Base-by-base conservation (phyloP, 2,329 filamentous ascomycete species). In the Pleomassaria siparia region DNA sequence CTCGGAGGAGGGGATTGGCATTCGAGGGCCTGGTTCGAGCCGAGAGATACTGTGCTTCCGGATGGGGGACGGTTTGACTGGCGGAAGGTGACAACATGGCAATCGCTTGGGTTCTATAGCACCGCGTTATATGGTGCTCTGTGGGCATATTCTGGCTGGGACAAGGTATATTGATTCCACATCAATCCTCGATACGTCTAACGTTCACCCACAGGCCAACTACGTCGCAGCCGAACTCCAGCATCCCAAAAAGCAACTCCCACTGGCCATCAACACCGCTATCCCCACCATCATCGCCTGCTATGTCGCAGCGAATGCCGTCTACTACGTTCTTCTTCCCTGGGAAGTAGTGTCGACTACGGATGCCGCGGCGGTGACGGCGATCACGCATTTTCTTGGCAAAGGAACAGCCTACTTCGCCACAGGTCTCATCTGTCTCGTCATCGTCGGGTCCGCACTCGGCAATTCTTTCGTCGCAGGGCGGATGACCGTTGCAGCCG, bases 381-480 rank as follows among this genome's bases (percentile, higher is more conserved):
- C 67, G 22, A 56, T 71, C 22, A 66, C 46, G 3, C 54, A 83
- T 73, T 83, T 82, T 33, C 4, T 82, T 74, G 29, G 81, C 79
- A 57, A 80, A 73, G 13, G 74, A 71, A 35, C 60, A 32, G 64
- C 64, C 30, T 77, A 85, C 20, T 63, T 85, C 3, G 83, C 83
- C 6, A 75, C 73, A 0, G 73, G 62, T 0, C 65, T 85, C 4
- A 81, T 86, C 44, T 84, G 81, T 54, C 71, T 85, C 0, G 82
- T 85, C 0, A 81, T 85, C 1, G 80, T 80, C 0, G 83, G 83
- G 11, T 84, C 83, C 1, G 70, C 84, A 0, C 75, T 85, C 0
- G 81, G 82, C 8, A 86, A 85, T 63, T 83, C 81, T 0, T 85
- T 86, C 53, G 81, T 85, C 1, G 80, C 79, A 0, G 80, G 82